Conservation (phyloP, 352 stramenopile genomes). For the Globisporangium parvum region DNA sequence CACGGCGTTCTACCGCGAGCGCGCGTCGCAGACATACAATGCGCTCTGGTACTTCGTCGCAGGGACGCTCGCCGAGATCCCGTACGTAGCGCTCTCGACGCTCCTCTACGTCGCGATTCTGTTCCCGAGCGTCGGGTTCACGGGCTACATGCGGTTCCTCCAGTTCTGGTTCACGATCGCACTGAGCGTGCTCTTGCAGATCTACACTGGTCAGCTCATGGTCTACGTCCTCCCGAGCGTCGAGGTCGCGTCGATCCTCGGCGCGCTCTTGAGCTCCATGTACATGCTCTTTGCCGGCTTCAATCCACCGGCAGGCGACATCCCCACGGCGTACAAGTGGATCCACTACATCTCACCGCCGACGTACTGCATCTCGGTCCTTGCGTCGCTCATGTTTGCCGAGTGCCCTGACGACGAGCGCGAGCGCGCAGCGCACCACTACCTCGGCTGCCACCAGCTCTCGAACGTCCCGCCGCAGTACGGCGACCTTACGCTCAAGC, state of each 20-base stretch:
- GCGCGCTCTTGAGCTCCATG: slow-evolving; percentile 47
- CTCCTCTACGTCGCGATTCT: slow-evolving; percentile 35
- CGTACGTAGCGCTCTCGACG: slow-evolving; percentile 34
- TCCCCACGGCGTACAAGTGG: slow-evolving; percentile 47
- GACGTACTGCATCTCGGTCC: slow-evolving; percentile 34
- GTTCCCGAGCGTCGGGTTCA: slow-evolving; percentile 44
- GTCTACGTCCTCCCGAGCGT: slow-evolving; percentile 41
- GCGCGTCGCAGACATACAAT: slow-evolving; percentile 88
- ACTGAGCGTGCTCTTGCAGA: slow-evolving; percentile 38
- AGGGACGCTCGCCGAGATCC: slow-evolving; percentile 75
- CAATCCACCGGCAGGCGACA: slow-evolving; percentile 32
- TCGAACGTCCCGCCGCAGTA: slow-evolving; percentile 20
- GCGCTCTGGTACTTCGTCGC: slow-evolving; percentile 75
- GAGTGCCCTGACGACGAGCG: slow-evolving; percentile 21
- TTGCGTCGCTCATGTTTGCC: slow-evolving; percentile 32
- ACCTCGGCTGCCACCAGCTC: slow-evolving; percentile 24
- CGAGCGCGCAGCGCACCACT: slow-evolving; percentile 6
- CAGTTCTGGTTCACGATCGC: slow-evolving; percentile 39
- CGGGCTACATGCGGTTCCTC: slow-evolving; percentile 24
- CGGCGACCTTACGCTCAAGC: slow-evolving; percentile 31
- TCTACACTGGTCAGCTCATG: slow-evolving; percentile 44
- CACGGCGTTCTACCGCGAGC: slow-evolving; percentile 91
- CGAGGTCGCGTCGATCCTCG: slow-evolving; percentile 35
- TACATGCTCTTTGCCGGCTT: slow-evolving; percentile 53
- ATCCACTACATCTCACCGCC: slow-evolving; percentile 49